Evolutionary conservation across 345 rosid genomes (phyloP).

Genomic region (Brassica rapa): DNA sequence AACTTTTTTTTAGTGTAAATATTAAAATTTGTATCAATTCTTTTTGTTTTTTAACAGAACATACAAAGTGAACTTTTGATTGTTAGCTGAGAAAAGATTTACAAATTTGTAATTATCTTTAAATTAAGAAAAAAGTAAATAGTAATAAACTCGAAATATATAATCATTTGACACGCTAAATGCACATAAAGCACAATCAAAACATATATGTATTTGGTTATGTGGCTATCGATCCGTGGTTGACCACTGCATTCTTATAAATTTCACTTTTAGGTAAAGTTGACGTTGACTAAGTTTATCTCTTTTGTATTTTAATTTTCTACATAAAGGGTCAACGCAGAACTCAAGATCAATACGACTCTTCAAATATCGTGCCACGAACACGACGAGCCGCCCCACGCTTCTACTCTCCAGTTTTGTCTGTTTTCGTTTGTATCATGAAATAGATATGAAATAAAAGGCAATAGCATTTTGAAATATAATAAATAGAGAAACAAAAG

Average conservation of each 20-base stretch:
- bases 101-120: not conserved
- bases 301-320: not conserved
- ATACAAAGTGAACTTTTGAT: not conserved
- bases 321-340: constrained; percentile 33
- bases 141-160: not conserved
- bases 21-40: not conserved
- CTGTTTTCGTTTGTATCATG: constrained; percentile 3
- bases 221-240: constrained; percentile 15
- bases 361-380: constrained; percentile 29
- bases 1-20: not conserved
- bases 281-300: constrained; percentile 37
- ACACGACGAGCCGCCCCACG: constrained; percentile 47
- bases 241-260: constrained; percentile 23
- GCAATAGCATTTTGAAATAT: not conserved
- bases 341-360: constrained; percentile 40
- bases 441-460: not conserved
- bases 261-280: constrained; percentile 28
- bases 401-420: constrained; percentile 35
- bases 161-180: constrained; percentile 6
- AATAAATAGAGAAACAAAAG: not conserved
- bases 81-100: not conserved
- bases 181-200: constrained; percentile 5
- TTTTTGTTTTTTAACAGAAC: not conserved
- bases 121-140: not conserved
- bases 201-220: not conserved